Evolutionary conservation across 1,139 yeast genomes (phyloP).

Genomic region (Blastobotrys illinoisensis): DNA sequence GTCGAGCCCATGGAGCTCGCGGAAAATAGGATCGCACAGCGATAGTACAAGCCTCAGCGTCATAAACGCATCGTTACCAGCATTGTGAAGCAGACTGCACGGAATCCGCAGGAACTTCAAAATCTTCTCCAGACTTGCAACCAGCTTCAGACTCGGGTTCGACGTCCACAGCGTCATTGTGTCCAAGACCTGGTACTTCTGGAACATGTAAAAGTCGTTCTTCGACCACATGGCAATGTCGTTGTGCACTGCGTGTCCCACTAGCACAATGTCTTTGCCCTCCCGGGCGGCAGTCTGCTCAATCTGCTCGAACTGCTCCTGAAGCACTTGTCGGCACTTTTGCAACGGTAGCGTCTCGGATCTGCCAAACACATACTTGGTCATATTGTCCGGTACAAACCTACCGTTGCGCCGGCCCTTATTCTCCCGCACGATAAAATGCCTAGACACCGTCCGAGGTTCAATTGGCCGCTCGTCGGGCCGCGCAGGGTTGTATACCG

Average conservation of each 20-base stretch:
- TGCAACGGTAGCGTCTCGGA: conserved; percentile 15
- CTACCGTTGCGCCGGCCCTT: conserved; percentile 45
- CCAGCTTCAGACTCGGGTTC: conserved; percentile 41
- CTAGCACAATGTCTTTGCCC: conserved; percentile 38
- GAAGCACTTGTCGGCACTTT: conserved; percentile 16
- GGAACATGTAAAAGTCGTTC: conserved; percentile 46
- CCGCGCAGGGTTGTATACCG: conserved; percentile 54
- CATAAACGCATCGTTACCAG: conserved; percentile 77
- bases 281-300: conserved; percentile 14
- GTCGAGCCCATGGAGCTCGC: conserved; percentile 6
- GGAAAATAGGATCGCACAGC: conserved; percentile 46
- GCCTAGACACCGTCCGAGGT: conserved; percentile 30
- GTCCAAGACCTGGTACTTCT: conserved; percentile 39
- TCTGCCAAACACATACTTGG: conserved; percentile 49
- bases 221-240: conserved; percentile 51
- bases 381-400: conserved; percentile 59
- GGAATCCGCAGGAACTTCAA: conserved; percentile 52
- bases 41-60: conserved; percentile 52
- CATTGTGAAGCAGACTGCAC: conserved; percentile 64
- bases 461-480: conserved; percentile 2
- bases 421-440: conserved; percentile 52
- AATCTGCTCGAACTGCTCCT: conserved; percentile 10
- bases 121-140: conserved; percentile 46
- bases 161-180: conserved; percentile 47
- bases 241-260: conserved; percentile 66